Evolutionary conservation across 129 eudicot genomes (phyloP), one percentile per base, ranked within the genome.

Genomic region (Cynara cardunculus): DNA sequence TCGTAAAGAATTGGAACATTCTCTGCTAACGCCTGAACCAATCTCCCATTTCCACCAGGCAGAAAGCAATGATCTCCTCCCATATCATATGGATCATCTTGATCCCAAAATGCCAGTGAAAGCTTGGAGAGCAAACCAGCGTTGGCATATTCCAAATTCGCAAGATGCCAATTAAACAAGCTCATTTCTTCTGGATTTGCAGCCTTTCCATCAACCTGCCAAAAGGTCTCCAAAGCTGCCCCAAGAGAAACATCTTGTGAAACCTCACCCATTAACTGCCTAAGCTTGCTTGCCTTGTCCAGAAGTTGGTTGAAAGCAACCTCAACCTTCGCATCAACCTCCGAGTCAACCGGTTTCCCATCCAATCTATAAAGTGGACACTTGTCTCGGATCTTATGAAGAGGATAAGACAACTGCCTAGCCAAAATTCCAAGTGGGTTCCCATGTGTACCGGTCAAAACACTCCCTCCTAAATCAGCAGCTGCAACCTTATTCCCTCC

Each of bases 381-480:
- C 82, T 90, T 95, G 69, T 95, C 99, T 39, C 99, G 89, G 24
- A 95, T 89, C 84, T 95, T 95, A 78, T 95, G 97, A 74, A 95
- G 93, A 2, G 89, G 81, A 77, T 84, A 90, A 0, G 92, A 86
- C 87, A 95, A 76, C 89, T 95, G 99, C 73, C 94, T 75, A 3
- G 99, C 99, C 86, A 95, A 82, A 80, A 95, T 92, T 62, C 97
- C 99, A 11, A 95, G 96, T 2, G 99, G 99, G 67, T 95, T 95
- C 37, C 99, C 99, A 67, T 90, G 91, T 22, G 97, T 95, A 76
- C 99, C 99, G 0, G 99, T 95, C 84, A 95, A 88, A 44, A 95
- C 97, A 84, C 99, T 95, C 86, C 99, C 99, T 7, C 99, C 99
- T 83, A 95, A 90, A 90, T 95, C 99, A 7, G 94, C 99, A 82